Percentiles rank a stretch among this genome's conserved stretches.
These are phyloP conservation scores for Bolboschoenus planiculmis DNA, from an alignment of 176 grass and related monocot species.

Conservation along the genomic window DNA sequence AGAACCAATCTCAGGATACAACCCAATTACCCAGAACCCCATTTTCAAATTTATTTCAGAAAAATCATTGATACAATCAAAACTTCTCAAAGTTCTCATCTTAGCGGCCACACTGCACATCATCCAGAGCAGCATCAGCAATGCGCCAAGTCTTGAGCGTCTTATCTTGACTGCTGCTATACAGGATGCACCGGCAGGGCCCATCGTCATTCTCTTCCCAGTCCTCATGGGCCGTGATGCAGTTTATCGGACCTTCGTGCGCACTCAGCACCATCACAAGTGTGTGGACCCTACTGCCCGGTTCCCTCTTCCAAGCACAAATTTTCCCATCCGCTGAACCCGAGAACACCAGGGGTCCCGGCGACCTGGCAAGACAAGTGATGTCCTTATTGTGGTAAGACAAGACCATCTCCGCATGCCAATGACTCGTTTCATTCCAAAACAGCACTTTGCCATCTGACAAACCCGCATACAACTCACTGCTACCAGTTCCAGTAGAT, in stretches of 20 bases:
- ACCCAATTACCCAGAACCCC: no score
- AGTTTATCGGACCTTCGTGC: slow-evolving; percentile 50
- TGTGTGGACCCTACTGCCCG: slow-evolving; percentile 11
- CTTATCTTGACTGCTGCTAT: slow-evolving; percentile 54
- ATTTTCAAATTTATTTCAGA: no score
- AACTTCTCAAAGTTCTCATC: neutral
- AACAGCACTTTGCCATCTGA: slow-evolving; percentile 24
- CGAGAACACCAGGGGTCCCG: slow-evolving; percentile 40
- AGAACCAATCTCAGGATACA: no score
- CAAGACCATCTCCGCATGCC: slow-evolving; percentile 9
- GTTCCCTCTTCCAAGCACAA: slow-evolving; percentile 42
- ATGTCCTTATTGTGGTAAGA: slow-evolving; percentile 32
- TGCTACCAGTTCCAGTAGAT: neutral
- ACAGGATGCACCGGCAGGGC: slow-evolving; percentile 37
- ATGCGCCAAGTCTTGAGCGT: slow-evolving; percentile 61
- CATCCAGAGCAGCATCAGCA: neutral
- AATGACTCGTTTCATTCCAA: slow-evolving; percentile 26
- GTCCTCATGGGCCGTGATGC: slow-evolving; percentile 37
- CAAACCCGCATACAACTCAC: neutral
- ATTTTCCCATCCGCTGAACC: slow-evolving; percentile 55
- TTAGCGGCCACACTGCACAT: neutral
- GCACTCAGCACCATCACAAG: slow-evolving; percentile 24
- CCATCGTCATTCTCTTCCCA: neutral
- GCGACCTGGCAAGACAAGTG: slow-evolving; percentile 43
- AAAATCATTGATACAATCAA: neutral